phyloP scores from a whole-genome alignment of 2,329 filamentous ascomycete genomes.

The Penicillium expansum region DNA sequence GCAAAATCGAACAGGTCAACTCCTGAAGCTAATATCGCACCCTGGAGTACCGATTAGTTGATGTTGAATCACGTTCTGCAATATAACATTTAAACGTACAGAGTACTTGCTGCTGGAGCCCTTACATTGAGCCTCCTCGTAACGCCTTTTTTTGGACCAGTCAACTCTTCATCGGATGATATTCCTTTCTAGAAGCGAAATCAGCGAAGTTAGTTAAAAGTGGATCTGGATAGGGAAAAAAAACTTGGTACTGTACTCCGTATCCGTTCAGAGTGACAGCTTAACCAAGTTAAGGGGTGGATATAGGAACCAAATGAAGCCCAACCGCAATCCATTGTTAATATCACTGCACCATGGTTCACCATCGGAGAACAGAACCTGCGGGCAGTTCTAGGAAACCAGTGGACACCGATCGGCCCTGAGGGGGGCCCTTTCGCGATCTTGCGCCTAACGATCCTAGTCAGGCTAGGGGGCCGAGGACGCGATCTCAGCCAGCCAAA shows the following conservation, averaged over 20 bases:
- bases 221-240: background rate
- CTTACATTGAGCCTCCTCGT: background rate
- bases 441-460: constrained; percentile 19
- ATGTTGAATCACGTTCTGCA: background rate
- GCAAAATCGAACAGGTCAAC: background rate
- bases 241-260: background rate
- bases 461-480: constrained; percentile 16
- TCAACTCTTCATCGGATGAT: background rate
- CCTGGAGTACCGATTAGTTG: background rate
- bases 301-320: background rate
- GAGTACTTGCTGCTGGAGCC: background rate
- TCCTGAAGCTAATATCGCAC: background rate
- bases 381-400: constrained; percentile 14
- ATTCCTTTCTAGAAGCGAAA: background rate
- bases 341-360: constrained; percentile 4
- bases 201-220: background rate
- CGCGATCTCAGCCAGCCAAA: constrained; percentile 25
- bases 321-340: background rate
- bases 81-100: background rate
- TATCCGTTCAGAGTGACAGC: background rate
- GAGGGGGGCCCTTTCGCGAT: constrained; percentile 18
- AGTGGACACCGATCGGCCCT: constrained; percentile 25
- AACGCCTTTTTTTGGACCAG: background rate
- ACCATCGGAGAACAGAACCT: constrained; percentile 3
- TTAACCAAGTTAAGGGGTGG: background rate